These are phyloP conservation scores for Polytrichum commune DNA, from an alignment of 225 moss, liverwort and hornwort genomes.

Conservation along the genomic window DNA sequence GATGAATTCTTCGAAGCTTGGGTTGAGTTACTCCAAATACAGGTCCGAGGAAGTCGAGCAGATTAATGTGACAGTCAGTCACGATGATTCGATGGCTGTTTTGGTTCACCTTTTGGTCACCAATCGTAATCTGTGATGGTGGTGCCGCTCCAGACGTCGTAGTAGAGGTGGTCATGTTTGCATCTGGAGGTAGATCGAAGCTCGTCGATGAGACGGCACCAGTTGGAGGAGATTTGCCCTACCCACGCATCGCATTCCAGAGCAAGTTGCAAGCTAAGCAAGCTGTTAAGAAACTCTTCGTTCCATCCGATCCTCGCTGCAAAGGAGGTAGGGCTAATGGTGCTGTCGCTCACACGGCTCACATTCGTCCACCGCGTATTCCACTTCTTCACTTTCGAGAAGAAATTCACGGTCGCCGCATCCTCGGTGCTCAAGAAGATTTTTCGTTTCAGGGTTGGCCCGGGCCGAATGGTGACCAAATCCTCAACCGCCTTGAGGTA, in stretches of 20 bases:
- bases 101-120: constrained; percentile 1
- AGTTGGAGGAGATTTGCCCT: constrained; percentile 30
- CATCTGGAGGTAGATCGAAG: constrained; percentile 22
- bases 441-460: neutral
- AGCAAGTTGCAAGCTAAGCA: constrained; percentile 25
- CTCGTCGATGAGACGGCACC: constrained; percentile 35
- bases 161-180: constrained; percentile 14
- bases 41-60: no score
- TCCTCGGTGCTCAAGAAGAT: constrained; percentile 41
- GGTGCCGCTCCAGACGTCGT: constrained; percentile 19
- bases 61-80: no score
- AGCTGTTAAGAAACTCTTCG: constrained; percentile 29
- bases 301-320: constrained; percentile 12
- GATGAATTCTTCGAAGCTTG: no score
- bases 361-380: constrained; percentile 30
- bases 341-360: neutral
- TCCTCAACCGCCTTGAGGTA: constrained; percentile 16
- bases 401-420: constrained; percentile 13
- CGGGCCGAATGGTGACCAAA: neutral
- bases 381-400: constrained; percentile 20
- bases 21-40: no score
- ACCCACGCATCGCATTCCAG: constrained; percentile 33
- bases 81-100: no score
- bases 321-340: constrained; percentile 7
- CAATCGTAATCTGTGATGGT: neutral